Base-by-base conservation (phyloP, 169 alveolate species). In the Condylostoma magnum region DNA sequence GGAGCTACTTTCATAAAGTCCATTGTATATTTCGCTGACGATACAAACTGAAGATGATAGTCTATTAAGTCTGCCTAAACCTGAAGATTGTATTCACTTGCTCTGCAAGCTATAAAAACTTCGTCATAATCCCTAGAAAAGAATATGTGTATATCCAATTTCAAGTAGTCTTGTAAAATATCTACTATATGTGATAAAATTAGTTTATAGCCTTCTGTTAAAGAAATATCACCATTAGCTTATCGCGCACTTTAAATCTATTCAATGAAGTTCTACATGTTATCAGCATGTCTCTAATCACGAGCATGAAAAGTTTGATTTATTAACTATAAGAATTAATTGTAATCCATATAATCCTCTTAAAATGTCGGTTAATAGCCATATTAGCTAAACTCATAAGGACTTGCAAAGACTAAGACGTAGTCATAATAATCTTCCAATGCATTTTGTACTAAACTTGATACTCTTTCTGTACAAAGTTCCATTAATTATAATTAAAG, bases 41-140 rank as follows among this genome's bases (percentile, higher is more conserved):
- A n/a, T n/a, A n/a, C n/a, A 20, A 58, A 10, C 55, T 58, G 55
- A 15, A 38, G 15, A 1, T 36, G 6, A 27, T 58, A 58, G n/a
- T 58, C 57, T 10, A 37, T 38, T n/a, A 58, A 6, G 41, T 58
- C 71, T 15, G 71, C 71, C 37, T 58, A 41, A 1, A 58, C 33
- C 25, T 41, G 34, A 4, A 58, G 15, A 38, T 58, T 58, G 10
- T n/a, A 12, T n/a, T 58, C 71, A 0, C 43, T 18, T 36, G 71
- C 71, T 38, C 41, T 10, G 34, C 34, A 20, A 12, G 18, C 6
- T 27, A 12, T 15, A 54, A 58, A 58, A 18, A 58, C 41, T n/a
- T 58, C 55, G n/a, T 58, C 52, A n/a, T 58, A 22, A 4, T 58
- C 71, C 20, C 71, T 33, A 6, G 56, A 36, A 18, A 22, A 37